phyloP scores from a whole-genome alignment of 257 asterid species.

The Perilla frutescens region DNA sequence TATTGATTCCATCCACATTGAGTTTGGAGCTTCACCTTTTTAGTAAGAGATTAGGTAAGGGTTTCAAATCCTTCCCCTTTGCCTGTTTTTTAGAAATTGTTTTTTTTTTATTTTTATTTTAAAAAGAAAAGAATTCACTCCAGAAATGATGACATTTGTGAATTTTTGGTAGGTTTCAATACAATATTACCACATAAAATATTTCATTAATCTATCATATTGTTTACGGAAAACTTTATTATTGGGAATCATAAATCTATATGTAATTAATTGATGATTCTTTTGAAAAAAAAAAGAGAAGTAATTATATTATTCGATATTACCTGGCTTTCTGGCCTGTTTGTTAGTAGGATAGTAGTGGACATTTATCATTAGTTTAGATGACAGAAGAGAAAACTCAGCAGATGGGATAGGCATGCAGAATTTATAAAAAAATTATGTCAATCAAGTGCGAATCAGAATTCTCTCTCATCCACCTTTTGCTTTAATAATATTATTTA shows the following conservation, averaged over 20 bases:
- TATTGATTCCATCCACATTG: too few species aligned
- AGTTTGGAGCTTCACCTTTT: too few species aligned
- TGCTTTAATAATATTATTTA: slow-evolving; percentile 4
- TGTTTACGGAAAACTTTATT: background rate
- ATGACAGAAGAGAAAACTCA: background rate
- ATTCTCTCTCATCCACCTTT: slow-evolving; percentile 18
- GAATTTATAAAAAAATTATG: background rate
- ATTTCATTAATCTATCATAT: background rate
- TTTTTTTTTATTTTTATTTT: too few species aligned
- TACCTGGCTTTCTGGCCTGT: slow-evolving; percentile 1
- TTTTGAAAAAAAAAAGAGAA: background rate
- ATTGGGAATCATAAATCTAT: background rate
- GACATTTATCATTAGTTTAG: background rate
- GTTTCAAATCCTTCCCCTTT: too few species aligned
- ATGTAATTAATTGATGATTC: background rate
- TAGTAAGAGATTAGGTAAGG: too few species aligned
- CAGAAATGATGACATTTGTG: too few species aligned
- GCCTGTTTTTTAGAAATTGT: too few species aligned
- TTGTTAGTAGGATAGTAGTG: background rate
- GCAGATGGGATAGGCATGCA: slow-evolving; percentile 9
- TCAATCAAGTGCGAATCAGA: slow-evolving; percentile 30
- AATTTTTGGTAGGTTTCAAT: too few species aligned
- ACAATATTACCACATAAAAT: background rate
- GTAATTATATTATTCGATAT: background rate
- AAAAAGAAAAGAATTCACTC: too few species aligned